Evolutionary conservation across 345 rosid species (phyloP).

Genomic region (Gossypium thurberi): DNA sequence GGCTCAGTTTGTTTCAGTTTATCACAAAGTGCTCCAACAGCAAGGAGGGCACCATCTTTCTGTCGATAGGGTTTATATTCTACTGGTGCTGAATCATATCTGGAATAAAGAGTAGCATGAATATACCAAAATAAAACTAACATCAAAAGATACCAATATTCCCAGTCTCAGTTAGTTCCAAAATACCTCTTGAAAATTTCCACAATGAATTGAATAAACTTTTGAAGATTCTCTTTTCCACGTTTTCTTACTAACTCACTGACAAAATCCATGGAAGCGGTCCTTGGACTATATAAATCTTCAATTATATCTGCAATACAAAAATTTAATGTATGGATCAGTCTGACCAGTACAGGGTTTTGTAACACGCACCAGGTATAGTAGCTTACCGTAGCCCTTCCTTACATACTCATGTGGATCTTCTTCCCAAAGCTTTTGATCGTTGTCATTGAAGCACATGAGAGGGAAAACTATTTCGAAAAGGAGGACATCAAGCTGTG

Average conservation of each 20-base stretch:
- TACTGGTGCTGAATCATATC: slow-evolving; percentile 71
- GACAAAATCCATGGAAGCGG: slow-evolving; percentile 98
- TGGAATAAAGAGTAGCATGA: slow-evolving; percentile 16
- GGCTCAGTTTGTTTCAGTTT: slow-evolving; percentile 94
- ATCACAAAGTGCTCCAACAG: slow-evolving; percentile 97
- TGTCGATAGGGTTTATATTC: slow-evolving; percentile 85
- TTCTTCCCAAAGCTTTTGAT: slow-evolving; percentile 99
- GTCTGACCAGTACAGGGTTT: neutral
- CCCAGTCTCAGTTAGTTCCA: neutral
- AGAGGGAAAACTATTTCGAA: slow-evolving; percentile 97
- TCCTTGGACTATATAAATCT: slow-evolving; percentile 95
- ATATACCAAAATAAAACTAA: neutral
- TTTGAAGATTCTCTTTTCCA: slow-evolving; percentile 86
- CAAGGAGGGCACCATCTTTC: slow-evolving; percentile 97
- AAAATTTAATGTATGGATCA: slow-evolving; percentile 17
- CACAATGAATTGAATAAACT: slow-evolving; percentile 74
- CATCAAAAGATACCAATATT: neutral
- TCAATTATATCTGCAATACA: slow-evolving; percentile 82
- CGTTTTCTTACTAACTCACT: slow-evolving; percentile 94
- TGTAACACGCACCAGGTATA: neutral
- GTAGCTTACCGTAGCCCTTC: slow-evolving; percentile 92
- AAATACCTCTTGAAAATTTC: slow-evolving; percentile 70
- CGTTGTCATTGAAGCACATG: slow-evolving; percentile 94
- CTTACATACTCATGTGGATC: slow-evolving; percentile 99
- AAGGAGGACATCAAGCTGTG: slow-evolving; percentile 78